These are phyloP conservation scores for Sordariomycetes sp. DNA, from an alignment of 2,329 filamentous ascomycete species.

Conservation along the genomic window DNA sequence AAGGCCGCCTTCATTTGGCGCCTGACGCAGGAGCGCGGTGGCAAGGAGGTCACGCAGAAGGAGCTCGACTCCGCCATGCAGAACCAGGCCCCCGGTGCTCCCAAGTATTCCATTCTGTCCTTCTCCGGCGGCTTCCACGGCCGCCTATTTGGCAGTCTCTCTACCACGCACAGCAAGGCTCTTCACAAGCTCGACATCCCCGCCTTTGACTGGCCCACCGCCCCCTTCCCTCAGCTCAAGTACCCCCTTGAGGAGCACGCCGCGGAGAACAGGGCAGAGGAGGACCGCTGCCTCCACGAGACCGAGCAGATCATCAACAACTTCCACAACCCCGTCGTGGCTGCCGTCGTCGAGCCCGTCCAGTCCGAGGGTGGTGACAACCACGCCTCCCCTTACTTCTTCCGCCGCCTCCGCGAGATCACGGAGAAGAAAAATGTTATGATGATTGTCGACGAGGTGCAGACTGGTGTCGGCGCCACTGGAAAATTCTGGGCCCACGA, in stretches of 20 bases:
- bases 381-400: conserved; percentile 67
- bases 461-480: conserved; percentile 71
- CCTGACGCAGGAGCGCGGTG: conserved; percentile 68
- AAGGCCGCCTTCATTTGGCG: conserved; percentile 87
- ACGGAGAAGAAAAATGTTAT: conserved; percentile 57
- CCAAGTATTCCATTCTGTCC: conserved; percentile 69
- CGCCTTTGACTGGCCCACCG: conserved; percentile 89
- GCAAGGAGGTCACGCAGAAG: conserved; percentile 67
- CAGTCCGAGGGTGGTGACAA: conserved; percentile 78
- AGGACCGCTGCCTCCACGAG: conserved; percentile 59
- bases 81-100: conserved; percentile 66
- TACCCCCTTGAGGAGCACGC: conserved; percentile 74
- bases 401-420: conserved; percentile 59
- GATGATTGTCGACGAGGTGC: conserved; percentile 74
- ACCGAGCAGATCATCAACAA: conserved; percentile 58
- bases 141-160: conserved; percentile 75
- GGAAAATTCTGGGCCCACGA: conserved; percentile 82
- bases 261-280: conserved; percentile 50
- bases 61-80: conserved; percentile 67
- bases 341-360: conserved; percentile 65
- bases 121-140: conserved; percentile 87
- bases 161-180: conserved; percentile 81
- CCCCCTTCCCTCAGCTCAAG: conserved; percentile 71
- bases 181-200: conserved; percentile 94
- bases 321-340: conserved; percentile 56